A percentile compares a stretch with the other conserved stretches of the same genome.
Conservation (phyloP, 2,329 filamentous ascomycete genomes). For the Aspergillus costaricaensis region DNA sequence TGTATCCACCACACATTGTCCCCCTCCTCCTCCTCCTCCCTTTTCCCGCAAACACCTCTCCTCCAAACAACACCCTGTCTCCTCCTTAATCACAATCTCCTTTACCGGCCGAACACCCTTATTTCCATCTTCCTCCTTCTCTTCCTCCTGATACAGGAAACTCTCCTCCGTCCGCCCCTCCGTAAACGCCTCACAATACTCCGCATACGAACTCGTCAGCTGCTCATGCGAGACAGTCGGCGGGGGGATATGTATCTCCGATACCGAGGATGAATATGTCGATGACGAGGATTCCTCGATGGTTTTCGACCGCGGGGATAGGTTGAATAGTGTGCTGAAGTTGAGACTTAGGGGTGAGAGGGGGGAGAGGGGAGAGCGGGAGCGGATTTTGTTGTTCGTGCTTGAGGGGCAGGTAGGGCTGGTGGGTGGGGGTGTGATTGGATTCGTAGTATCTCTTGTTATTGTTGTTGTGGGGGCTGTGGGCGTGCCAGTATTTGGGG, state of each 20-base stretch:
- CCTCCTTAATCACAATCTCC: not conserved
- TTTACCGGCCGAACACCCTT: too few species aligned
- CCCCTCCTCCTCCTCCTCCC: not conserved
- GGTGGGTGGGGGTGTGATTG: not conserved
- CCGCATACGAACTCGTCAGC: slow-evolving; percentile 13
- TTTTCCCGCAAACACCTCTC: not conserved
- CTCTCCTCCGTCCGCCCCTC: slow-evolving; percentile 4
- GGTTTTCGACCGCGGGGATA: not conserved
- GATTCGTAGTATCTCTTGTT: too few species aligned
- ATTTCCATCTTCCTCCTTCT: too few species aligned
- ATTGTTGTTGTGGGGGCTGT: too few species aligned
- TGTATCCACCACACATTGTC: not conserved
- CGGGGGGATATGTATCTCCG: too few species aligned
- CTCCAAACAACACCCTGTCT: not conserved
- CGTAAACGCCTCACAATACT: slow-evolving; percentile 18
- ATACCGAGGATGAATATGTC: not conserved
- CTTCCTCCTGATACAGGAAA: not conserved
- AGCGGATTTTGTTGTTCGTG: not conserved
- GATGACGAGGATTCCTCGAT: not conserved
- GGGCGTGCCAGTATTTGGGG: too few species aligned
- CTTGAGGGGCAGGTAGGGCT: not conserved
- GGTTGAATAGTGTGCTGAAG: not conserved
- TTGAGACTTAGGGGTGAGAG: not conserved
- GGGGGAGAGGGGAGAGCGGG: too few species aligned
- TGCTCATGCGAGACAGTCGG: not conserved